phyloP scores from a whole-genome alignment of 2,329 filamentous ascomycete species.

The Aspergillus udagawae region DNA sequence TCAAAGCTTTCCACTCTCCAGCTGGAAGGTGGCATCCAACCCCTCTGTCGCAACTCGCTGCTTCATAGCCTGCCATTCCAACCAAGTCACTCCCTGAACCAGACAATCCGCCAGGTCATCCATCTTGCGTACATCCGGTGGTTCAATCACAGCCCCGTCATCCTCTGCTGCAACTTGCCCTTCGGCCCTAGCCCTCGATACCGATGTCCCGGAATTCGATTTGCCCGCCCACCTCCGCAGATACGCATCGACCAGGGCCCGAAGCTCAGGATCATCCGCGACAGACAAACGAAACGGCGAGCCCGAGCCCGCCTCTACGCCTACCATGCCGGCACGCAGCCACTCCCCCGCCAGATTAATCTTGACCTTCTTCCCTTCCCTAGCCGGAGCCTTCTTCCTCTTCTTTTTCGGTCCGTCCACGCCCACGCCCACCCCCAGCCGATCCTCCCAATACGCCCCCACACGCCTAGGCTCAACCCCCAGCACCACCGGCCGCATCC shows the following conservation, averaged over 20 bases:
- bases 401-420: not conserved
- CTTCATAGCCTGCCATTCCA: slow-evolving; percentile 61
- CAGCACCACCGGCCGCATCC: slow-evolving; percentile 5
- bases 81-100: slow-evolving; percentile 71
- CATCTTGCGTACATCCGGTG: slow-evolving; percentile 51
- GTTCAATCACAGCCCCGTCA: slow-evolving; percentile 11
- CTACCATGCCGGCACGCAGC: slow-evolving; percentile 31
- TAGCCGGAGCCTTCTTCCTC: slow-evolving; percentile 5
- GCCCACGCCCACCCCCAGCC: slow-evolving; percentile 33
- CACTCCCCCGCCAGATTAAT: slow-evolving; percentile 59
- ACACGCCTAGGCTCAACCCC: slow-evolving; percentile 14
- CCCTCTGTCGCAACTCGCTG: slow-evolving; percentile 24
- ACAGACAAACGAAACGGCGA: slow-evolving; percentile 11
- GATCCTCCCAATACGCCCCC: slow-evolving; percentile 42
- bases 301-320: not conserved
- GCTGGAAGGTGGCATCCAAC: slow-evolving; percentile 10
- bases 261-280: slow-evolving; percentile 14
- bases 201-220: too few species aligned
- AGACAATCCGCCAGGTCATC: slow-evolving; percentile 80
- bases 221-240: slow-evolving; percentile 26
- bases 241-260: slow-evolving; percentile 24
- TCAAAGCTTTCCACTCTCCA: not conserved
- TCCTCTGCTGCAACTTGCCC: slow-evolving; percentile 4
- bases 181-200: not conserved
- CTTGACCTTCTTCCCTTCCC: slow-evolving; percentile 50